These are phyloP conservation scores for Aspergillus bridgeri DNA, from an alignment of 495 filamentous ascomycete species.

Conservation along the genomic window DNA sequence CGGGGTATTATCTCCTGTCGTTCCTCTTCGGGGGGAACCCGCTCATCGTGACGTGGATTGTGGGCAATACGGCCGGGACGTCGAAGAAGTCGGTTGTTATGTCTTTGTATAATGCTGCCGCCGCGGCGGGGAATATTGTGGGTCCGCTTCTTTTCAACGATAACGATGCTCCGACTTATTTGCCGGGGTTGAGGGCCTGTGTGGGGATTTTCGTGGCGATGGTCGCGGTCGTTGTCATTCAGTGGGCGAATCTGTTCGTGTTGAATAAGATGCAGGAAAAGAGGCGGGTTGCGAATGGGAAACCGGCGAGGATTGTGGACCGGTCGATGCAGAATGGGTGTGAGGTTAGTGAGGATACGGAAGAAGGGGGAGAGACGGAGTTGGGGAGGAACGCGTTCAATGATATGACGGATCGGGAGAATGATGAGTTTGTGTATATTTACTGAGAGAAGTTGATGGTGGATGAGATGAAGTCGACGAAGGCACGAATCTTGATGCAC, in stretches of 20 bases:
- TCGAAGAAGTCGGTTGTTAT: constrained; percentile 55
- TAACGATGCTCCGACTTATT: constrained; percentile 47
- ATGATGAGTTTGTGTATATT: constrained; percentile 67
- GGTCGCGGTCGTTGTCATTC: constrained; percentile 44
- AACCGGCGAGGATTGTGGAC: constrained; percentile 53
- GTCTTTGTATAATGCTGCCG: constrained; percentile 45
- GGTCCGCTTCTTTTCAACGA: constrained; percentile 44
- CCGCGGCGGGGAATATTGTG: constrained; percentile 45
- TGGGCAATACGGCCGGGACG: constrained; percentile 47
- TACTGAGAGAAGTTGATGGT: constrained; percentile 31
- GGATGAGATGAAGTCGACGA: too few relatives aligned
- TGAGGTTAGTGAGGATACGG: constrained; percentile 18
- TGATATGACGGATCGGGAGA: constrained; percentile 60
- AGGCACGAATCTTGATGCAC: too few relatives aligned
- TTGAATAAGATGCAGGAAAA: constrained; percentile 53
- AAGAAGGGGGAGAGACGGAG: constrained; percentile 16
- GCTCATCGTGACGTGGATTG: constrained; percentile 49
- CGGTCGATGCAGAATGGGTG: constrained; percentile 49
- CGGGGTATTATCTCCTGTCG: constrained; percentile 59
- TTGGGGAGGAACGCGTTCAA: constrained; percentile 42
- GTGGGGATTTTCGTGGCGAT: constrained; percentile 55
- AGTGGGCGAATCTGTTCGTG: constrained; percentile 48
- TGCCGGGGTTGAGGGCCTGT: constrained; percentile 51
- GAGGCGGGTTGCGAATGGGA: constrained; percentile 53
- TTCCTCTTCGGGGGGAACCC: constrained; percentile 56